Conservation (phyloP, 2,329 filamentous ascomycete genomes). For the Laburnicola sp. region DNA sequence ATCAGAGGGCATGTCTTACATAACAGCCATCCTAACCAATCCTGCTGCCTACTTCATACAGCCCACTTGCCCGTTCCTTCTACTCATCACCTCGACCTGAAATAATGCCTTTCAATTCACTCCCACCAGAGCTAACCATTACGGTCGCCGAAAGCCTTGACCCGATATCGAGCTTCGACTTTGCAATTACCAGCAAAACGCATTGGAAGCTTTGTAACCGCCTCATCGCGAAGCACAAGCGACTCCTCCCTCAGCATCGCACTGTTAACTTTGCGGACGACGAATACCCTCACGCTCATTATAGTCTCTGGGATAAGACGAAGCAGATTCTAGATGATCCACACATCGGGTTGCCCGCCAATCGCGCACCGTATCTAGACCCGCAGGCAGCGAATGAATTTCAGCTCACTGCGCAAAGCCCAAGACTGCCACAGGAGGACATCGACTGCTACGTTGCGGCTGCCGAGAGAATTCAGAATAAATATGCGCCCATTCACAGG, state of each 20-base stretch:
- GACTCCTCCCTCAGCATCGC: slow-evolving; percentile 9
- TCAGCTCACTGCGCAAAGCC: not conserved
- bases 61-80: no score
- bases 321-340: slow-evolving; percentile 16
- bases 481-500: not conserved
- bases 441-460: slow-evolving; percentile 8
- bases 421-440: slow-evolving; percentile 7
- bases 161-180: slow-evolving; percentile 15
- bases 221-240: slow-evolving; percentile 12
- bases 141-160: slow-evolving; percentile 14
- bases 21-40: no score
- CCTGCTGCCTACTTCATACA: no score
- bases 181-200: slow-evolving; percentile 19
- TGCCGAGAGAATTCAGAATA: not conserved
- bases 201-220: slow-evolving; percentile 8
- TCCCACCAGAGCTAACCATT: slow-evolving; percentile 20
- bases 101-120: slow-evolving; percentile 15
- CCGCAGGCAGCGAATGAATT: not conserved
- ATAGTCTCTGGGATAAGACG: slow-evolving; percentile 12
- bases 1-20: no score
- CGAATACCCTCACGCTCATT: not conserved
- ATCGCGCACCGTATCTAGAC: slow-evolving; percentile 4
- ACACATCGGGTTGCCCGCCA: slow-evolving; percentile 13
- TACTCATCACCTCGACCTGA: no score
- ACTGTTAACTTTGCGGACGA: slow-evolving; percentile 5